Evolutionary conservation across 441 rosid species (phyloP).

Genomic region (Arabidopsis lyrata): DNA sequence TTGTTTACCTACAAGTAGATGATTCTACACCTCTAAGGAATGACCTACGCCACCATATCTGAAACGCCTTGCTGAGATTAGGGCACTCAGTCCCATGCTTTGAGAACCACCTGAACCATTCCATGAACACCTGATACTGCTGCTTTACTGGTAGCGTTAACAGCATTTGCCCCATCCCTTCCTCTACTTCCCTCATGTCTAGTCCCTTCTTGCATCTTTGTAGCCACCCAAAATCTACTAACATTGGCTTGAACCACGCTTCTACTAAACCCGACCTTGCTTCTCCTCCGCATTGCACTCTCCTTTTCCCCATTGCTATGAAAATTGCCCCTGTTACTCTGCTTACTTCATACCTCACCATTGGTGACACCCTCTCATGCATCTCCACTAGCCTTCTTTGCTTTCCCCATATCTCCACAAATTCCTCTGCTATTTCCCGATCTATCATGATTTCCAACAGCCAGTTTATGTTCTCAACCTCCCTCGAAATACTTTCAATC

Average conservation of each 20-base stretch:
- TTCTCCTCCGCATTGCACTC: conserved; percentile 68
- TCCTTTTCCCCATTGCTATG: conserved; percentile 80
- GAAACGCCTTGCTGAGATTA: conserved; percentile 85
- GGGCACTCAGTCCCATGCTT: conserved; percentile 80
- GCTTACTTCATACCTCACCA: conserved; percentile 86
- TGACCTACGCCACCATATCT: conserved; percentile 95
- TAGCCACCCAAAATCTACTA: conserved; percentile 86
- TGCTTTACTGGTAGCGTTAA: conserved; percentile 73
- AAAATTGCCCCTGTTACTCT: conserved; percentile 74
- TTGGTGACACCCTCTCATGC: conserved; percentile 71
- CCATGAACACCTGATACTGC: conserved; percentile 77
- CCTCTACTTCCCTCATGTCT: conserved; percentile 78
- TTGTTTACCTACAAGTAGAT: conserved; percentile 43
- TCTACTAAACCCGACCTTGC: conserved; percentile 66
- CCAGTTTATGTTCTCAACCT: conserved; percentile 86
- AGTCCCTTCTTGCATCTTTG: conserved; percentile 83
- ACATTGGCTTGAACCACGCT: conserved; percentile 84
- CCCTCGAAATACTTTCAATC: conserved; percentile 68
- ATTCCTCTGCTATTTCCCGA: conserved; percentile 77
- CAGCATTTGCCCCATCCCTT: conserved; percentile 83
- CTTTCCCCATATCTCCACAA: conserved; percentile 75
- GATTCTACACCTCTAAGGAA: conserved; percentile 74
- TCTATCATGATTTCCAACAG: conserved; percentile 79
- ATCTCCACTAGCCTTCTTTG: conserved; percentile 57
- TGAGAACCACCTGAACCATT: conserved; percentile 87